Base-by-base conservation (phyloP, 2,329 filamentous ascomycete genomes). In the Hypoxylon sp. region DNA sequence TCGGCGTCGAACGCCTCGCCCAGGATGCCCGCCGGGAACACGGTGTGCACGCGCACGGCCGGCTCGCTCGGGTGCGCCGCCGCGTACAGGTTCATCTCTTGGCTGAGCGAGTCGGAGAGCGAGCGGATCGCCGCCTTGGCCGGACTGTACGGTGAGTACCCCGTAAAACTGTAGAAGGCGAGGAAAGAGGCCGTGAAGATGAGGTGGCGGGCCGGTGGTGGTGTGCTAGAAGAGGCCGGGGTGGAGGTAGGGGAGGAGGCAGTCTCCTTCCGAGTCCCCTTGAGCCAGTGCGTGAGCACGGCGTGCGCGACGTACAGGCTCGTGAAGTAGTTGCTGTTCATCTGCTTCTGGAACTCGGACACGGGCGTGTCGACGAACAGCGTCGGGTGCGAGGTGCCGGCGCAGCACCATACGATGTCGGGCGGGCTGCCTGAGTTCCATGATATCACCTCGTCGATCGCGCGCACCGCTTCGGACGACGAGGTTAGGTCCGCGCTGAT, bases 371-470 rank as follows among this genome's bases (percentile, higher is more conserved):
- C 80, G 32, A 79, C 71, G 71, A 82, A 82, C 1, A 80, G 69
- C 2, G 71, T 73, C 0, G 79, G 86, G 71, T 91, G 87, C 11
- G 89, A 86, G 53, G 87, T 87, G 73, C 91, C 92, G 6, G 87
- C 87, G 13, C 88, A 86, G 42, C 89, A 88, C 85, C 90, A 93
- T 19, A 93, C 87, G 52, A 92, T 80, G 72, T 92, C 90, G 1
- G 91, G 78, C 0, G 77, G 90, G 32, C 85, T 80, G 15, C 82
- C 79, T 44, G 82, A 83, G 68, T 92, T 92, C 89, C 90, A 92
- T 21, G 79, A 74, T 2, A 84, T 88, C 5, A 87, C 84, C 79
- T 92, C 87, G 13, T 80, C 75, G 11, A 92, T 79, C 13, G 91
- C 81, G 29, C 86, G 85, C 3, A 82, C 81, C 66, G 88, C 88